phyloP scores from a whole-genome alignment of 139 green algal genomes.

The Dunaliella primolecta region DNA sequence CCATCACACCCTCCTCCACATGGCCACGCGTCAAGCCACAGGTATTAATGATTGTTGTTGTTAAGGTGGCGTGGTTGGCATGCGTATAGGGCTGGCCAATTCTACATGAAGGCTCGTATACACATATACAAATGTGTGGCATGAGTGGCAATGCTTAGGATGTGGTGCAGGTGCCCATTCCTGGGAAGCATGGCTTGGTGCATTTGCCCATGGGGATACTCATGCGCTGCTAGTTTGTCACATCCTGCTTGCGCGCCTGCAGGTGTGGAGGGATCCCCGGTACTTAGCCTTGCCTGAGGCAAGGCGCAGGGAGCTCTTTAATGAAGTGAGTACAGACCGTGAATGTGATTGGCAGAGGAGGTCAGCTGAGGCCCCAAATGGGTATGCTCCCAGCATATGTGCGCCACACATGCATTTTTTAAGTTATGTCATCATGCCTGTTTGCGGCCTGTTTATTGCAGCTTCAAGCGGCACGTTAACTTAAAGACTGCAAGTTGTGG shows the following conservation, averaged over 20 bases:
- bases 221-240: too few relatives aligned
- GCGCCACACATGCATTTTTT: not conserved
- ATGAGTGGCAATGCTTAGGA: not conserved
- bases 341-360: not conserved
- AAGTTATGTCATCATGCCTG: not conserved
- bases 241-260: not conserved
- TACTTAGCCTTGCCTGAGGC: constrained; percentile 21
- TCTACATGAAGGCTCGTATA: not conserved
- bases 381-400: not conserved
- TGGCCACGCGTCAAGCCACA: constrained; percentile 25
- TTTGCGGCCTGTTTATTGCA: not conserved
- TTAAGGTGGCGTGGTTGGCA: not conserved
- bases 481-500: not conserved
- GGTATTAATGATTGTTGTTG: not conserved
- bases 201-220: too few relatives aligned
- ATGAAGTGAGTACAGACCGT: not conserved
- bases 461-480: not conserved
- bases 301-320: constrained; percentile 11
- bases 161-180: not conserved
- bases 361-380: not conserved
- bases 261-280: constrained; percentile 14
- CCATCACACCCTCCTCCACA: constrained; percentile 20
- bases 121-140: not conserved
- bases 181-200: too few relatives aligned
- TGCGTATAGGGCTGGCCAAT: not conserved